Conservation (phyloP, 192 early-diverging fungal genomes). For the Coemansia sp. region DNA sequence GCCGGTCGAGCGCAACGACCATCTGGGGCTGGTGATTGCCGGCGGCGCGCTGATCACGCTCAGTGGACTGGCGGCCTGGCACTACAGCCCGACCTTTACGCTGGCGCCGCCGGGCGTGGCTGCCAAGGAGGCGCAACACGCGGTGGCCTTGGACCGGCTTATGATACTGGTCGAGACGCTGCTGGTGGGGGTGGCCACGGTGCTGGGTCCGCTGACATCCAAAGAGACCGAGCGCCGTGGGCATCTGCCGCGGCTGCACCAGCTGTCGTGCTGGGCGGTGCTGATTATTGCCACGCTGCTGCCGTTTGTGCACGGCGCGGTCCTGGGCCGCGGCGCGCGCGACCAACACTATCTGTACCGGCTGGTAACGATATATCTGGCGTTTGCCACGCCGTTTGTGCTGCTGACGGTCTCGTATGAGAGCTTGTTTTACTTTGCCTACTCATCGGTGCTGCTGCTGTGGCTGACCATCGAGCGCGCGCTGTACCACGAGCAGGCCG, state of each 20-base stretch:
- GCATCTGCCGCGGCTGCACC: constrained; percentile 30
- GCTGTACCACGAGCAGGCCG: constrained; percentile 44
- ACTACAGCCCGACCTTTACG: constrained; percentile 30
- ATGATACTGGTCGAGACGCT: constrained; percentile 38
- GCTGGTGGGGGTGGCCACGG: constrained; percentile 36
- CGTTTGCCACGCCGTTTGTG: constrained; percentile 83
- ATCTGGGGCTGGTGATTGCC: constrained; percentile 58
- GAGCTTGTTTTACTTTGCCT: constrained; percentile 81
- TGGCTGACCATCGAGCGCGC: constrained; percentile 77
- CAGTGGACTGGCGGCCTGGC: constrained; percentile 47
- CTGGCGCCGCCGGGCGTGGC: constrained; percentile 29
- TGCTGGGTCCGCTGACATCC: constrained; percentile 40
- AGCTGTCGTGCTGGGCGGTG: constrained; percentile 43
- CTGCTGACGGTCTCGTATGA: constrained; percentile 91
- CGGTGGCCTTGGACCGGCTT: constrained; percentile 28
- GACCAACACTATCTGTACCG: constrained; percentile 76
- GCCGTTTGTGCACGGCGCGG: constrained; percentile 44
- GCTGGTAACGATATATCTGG: constrained; percentile 74
- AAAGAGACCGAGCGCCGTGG: constrained; percentile 36
- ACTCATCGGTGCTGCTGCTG: constrained; percentile 63
- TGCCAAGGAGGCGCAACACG: constrained; percentile 14
- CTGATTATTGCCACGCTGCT: constrained; percentile 37
- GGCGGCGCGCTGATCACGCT: constrained; percentile 34
- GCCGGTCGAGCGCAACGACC: constrained; percentile 81
- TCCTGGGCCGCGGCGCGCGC: constrained; percentile 29